Conservation (phyloP, 148 eudicot species). For the Polygonum aviculare region DNA sequence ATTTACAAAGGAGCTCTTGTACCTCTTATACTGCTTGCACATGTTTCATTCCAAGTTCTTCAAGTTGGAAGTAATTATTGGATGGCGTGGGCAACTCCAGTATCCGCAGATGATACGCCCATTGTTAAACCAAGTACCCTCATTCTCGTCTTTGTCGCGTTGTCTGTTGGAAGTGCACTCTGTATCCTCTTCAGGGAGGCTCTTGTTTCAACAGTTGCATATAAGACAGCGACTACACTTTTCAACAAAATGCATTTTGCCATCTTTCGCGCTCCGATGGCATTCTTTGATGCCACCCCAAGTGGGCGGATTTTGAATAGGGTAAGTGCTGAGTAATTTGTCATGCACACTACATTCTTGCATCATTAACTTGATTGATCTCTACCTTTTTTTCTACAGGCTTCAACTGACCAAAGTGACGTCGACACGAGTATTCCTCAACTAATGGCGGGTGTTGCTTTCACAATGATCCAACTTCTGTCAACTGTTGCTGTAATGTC, state of each 20-base stretch:
- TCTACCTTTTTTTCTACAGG: slow-evolving; percentile 21
- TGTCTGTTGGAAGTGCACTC: slow-evolving; percentile 26
- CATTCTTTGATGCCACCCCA: slow-evolving; percentile 47
- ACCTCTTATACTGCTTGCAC: slow-evolving; percentile 28
- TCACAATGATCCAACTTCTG: slow-evolving; percentile 30
- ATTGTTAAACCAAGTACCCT: slow-evolving; percentile 17
- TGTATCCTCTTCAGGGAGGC: slow-evolving; percentile 23
- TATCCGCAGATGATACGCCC: slow-evolving; percentile 20
- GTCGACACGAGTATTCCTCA: slow-evolving; percentile 28
- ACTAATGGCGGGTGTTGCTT: slow-evolving; percentile 24
- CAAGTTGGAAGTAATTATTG: slow-evolving; percentile 41
- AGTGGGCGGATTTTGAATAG: slow-evolving; percentile 46
- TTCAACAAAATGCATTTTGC: slow-evolving; percentile 38
- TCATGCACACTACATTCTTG: background rate
- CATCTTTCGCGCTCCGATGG: slow-evolving; percentile 48
- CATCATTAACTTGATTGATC: background rate
- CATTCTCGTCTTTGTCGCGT: slow-evolving; percentile 24
- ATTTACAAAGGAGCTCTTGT: slow-evolving; percentile 36
- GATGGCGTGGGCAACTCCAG: slow-evolving; percentile 46
- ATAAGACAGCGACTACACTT: slow-evolving; percentile 33
- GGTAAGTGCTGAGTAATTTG: slow-evolving; percentile 15
- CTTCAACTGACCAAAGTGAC: slow-evolving; percentile 47
- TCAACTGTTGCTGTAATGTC: slow-evolving; percentile 43
- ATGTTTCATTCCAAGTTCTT: slow-evolving; percentile 27
- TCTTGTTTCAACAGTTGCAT: slow-evolving; percentile 18